phyloP scores from a whole-genome alignment of 208 protist genomes.

The Trypanosoma scelopori region DNA sequence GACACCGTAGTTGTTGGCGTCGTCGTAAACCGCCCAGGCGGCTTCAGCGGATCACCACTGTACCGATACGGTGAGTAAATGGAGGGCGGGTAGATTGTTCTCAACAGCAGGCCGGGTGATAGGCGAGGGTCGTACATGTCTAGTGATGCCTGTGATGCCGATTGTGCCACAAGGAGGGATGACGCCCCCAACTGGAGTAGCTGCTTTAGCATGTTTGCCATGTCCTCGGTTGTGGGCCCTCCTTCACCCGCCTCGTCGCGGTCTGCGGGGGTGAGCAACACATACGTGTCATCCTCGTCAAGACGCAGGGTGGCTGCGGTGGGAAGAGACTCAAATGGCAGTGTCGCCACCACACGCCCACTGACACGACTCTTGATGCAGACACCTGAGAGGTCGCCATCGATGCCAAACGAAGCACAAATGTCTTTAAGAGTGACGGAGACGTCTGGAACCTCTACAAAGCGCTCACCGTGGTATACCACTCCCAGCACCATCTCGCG shows the following conservation, averaged over 20 bases:
- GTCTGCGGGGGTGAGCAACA: slow-evolving; percentile 10
- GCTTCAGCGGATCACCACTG: slow-evolving; percentile 50
- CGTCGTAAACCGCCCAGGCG: background rate
- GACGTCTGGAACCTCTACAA: slow-evolving; percentile 61
- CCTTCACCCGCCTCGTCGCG: background rate
- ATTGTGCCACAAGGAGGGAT: slow-evolving; percentile 52
- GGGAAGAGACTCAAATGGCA: slow-evolving; percentile 69
- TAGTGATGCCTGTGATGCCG: slow-evolving; percentile 19
- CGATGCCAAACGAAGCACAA: slow-evolving; percentile 60
- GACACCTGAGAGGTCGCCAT: slow-evolving; percentile 39
- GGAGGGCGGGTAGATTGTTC: slow-evolving; percentile 57
- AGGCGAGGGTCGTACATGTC: slow-evolving; percentile 48
- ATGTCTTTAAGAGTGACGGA: slow-evolving; percentile 70
- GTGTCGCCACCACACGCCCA: slow-evolving; percentile 63
- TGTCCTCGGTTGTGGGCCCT: slow-evolving; percentile 13
- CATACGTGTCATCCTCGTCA: slow-evolving; percentile 16
- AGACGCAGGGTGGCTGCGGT: background rate
- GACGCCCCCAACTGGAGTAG: slow-evolving; percentile 70
- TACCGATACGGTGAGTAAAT: slow-evolving; percentile 73
- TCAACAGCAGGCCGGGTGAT: slow-evolving; percentile 48
- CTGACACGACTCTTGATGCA: slow-evolving; percentile 48
- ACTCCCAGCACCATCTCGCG: slow-evolving; percentile 23
- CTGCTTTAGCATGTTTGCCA: slow-evolving; percentile 47
- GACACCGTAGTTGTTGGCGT: background rate
- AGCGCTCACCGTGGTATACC: slow-evolving; percentile 65